Evolutionary conservation across 306 rosid species (phyloP).

Genomic region (Urtica urens): DNA sequence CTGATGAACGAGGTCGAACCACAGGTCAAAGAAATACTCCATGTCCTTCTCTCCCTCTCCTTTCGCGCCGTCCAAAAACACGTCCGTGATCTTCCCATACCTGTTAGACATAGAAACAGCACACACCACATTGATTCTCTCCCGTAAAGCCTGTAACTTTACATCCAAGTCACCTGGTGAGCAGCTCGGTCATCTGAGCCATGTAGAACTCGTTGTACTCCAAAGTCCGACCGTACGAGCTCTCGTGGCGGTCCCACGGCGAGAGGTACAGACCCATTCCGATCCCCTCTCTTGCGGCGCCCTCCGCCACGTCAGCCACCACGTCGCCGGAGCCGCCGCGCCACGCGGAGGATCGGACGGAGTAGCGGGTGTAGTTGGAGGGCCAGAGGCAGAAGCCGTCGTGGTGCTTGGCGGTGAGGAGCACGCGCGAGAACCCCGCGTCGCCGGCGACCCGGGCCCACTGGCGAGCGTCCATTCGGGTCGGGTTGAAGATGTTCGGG

Average conservation of each 20-base stretch:
- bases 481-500: conserved; percentile 60
- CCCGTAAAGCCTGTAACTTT: neutral
- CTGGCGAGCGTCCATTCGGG: conserved; percentile 50
- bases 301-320: conserved; percentile 52
- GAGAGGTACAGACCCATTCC: conserved; percentile 73
- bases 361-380: conserved; percentile 61
- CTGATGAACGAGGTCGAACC: conserved; percentile 79
- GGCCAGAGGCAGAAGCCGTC: conserved; percentile 96
- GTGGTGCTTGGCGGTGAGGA: conserved; percentile 79
- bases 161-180: conserved; percentile 43
- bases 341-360: conserved; percentile 58
- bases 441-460: conserved; percentile 73
- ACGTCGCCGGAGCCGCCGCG: conserved; percentile 62
- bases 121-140: neutral
- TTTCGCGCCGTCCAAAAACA: conserved; percentile 82
- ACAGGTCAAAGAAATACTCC: conserved; percentile 56
- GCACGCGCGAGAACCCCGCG: conserved; percentile 44
- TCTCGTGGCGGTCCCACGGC: conserved; percentile 95
- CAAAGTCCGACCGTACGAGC: conserved; percentile 43
- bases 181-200: conserved; percentile 84
- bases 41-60: conserved; percentile 67
- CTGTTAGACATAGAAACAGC: conserved; percentile 18
- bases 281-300: conserved; percentile 54
- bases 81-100: conserved; percentile 57
- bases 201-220: conserved; percentile 59